Percentiles rank a stretch among this genome's conserved stretches.
Conservation (phyloP, 106 monocot genomes). For the Narthecium ossifragum region DNA sequence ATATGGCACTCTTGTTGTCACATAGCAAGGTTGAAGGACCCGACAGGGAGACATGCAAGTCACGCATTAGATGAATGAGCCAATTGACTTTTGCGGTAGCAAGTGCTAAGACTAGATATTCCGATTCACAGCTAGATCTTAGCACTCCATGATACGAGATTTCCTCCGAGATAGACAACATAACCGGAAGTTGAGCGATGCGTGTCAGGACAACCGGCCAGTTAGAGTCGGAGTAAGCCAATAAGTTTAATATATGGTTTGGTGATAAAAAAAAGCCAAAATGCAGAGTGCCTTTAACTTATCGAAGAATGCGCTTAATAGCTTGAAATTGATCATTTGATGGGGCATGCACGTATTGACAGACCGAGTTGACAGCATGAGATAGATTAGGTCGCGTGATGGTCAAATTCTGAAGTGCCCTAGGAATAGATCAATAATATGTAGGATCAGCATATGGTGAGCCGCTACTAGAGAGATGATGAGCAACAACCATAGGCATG, state of each 20-base stretch:
- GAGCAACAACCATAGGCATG: not conserved
- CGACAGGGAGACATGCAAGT: no score
- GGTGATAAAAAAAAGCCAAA: not conserved
- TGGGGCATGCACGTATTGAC: not conserved
- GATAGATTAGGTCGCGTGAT: not conserved
- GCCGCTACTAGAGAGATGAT: not conserved
- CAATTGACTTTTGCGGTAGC: not conserved
- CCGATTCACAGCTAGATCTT: not conserved
- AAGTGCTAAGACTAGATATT: not conserved
- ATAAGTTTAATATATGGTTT: not conserved
- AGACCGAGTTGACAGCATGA: not conserved
- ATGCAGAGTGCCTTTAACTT: not conserved
- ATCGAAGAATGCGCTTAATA: not conserved
- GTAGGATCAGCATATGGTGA: not conserved
- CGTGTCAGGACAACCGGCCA: not conserved
- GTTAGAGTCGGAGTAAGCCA: not conserved
- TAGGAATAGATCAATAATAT: not conserved
- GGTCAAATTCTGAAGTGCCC: not conserved
- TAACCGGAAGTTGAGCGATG: not conserved
- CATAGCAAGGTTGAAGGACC: not conserved
- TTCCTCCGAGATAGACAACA: not conserved
- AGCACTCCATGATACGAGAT: no score
- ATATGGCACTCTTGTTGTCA: not conserved
- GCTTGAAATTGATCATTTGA: not conserved
- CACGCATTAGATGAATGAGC: not conserved